These are phyloP conservation scores for Salix udensis DNA, from an alignment of 345 rosid genomes.

Conservation along the genomic window DNA sequence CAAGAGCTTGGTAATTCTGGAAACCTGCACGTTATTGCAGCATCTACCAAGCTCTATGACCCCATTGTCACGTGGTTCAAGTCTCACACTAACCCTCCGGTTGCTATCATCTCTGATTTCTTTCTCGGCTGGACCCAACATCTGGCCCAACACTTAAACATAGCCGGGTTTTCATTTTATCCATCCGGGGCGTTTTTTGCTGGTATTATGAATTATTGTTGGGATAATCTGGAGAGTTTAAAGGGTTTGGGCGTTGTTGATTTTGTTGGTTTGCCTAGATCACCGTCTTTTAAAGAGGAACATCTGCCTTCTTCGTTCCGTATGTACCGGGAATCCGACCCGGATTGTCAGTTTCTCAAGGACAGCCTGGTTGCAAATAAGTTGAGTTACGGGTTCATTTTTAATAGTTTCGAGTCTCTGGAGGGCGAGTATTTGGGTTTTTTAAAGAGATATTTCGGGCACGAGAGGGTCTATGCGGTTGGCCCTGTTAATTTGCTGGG, in stretches of 20 bases:
- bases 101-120: constrained; percentile 66
- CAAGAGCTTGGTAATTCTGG: constrained; percentile 51
- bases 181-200: constrained; percentile 35
- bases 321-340: constrained; percentile 18
- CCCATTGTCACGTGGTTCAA: constrained; percentile 53
- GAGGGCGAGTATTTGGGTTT: constrained; percentile 40
- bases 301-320: constrained; percentile 49
- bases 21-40: constrained; percentile 34
- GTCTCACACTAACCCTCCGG: constrained; percentile 55
- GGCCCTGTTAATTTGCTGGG: constrained; percentile 55
- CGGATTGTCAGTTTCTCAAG: constrained; percentile 34
- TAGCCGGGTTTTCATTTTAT: constrained; percentile 51
- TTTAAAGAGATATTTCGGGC: constrained; percentile 37
- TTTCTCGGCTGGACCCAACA: constrained; percentile 70
- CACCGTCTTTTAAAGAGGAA: constrained; percentile 40
- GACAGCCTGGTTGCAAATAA: constrained; percentile 29
- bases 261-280: constrained; percentile 43
- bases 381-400: constrained; percentile 44
- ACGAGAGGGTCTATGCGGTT: constrained; percentile 44
- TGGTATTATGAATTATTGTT: constrained; percentile 27
- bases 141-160: constrained; percentile 34
- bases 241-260: constrained; percentile 21
- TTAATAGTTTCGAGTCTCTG: constrained; percentile 42
- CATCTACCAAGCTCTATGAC: constrained; percentile 41
- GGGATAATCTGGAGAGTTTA: constrained; percentile 19